These are phyloP conservation scores for Trichophaea hybrida DNA, from an alignment of 2,329 filamentous ascomycete species.

Conservation along the genomic window DNA sequence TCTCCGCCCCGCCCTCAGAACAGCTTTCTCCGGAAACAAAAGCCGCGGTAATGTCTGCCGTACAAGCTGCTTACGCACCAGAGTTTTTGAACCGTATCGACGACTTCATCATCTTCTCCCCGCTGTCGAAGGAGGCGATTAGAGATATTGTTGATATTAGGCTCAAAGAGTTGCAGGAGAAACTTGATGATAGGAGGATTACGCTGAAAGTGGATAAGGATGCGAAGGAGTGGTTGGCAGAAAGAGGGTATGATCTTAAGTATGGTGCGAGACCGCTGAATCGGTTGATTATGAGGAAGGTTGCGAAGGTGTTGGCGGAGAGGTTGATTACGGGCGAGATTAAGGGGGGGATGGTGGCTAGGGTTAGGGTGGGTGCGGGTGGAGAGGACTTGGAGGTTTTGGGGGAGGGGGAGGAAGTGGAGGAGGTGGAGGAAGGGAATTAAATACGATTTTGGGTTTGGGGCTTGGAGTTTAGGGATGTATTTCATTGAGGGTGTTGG, in stretches of 20 bases:
- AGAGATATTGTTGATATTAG: conserved; percentile 90
- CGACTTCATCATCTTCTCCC: conserved; percentile 91
- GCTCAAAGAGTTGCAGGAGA: conserved; percentile 64
- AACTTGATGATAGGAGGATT: conserved; percentile 76
- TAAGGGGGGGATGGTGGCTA: conserved; percentile 57
- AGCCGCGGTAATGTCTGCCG: conserved; percentile 74
- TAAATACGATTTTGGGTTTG: no score
- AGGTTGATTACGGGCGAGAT: conserved; percentile 80
- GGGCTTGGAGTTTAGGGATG: no score
- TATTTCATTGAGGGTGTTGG: no score
- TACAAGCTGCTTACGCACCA: conserved; percentile 59
- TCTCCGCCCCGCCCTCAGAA: conserved; percentile 40
- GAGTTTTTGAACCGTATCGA: conserved; percentile 96
- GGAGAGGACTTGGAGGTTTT: conserved; percentile 43
- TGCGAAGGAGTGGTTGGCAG: conserved; percentile 74
- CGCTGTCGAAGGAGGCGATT: conserved; percentile 61
- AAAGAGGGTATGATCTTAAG: conserved; percentile 77
- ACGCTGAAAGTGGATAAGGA: conserved; percentile 53
- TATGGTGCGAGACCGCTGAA: conserved; percentile 88
- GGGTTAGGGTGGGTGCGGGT: conserved; percentile 52
- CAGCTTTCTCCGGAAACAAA: conserved; percentile 61
- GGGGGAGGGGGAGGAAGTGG: background rate
- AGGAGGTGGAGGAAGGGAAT: background rate
- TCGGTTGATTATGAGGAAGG: conserved; percentile 74
- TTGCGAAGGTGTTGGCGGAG: conserved; percentile 77